phyloP scores from a whole-genome alignment of 352 stramenopile species.

The Globisporangium cylindrosporum region DNA sequence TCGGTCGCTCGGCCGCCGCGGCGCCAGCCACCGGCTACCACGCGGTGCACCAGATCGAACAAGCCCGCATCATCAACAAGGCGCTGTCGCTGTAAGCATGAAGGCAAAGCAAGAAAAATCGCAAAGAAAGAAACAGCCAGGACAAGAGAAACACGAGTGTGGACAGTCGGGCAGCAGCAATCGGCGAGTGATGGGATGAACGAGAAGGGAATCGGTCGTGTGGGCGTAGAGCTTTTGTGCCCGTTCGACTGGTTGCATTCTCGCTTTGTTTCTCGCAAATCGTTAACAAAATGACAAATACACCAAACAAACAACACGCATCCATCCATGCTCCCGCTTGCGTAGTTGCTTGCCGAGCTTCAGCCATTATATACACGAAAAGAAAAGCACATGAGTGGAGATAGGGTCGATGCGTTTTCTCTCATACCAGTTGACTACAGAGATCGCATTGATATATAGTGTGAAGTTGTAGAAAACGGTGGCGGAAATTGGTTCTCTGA shows the following conservation, averaged over 20 bases:
- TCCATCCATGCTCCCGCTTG: too few relatives aligned
- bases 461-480: too few relatives aligned
- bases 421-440: too few relatives aligned
- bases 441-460: too few relatives aligned
- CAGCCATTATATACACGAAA: too few relatives aligned
- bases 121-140: not conserved
- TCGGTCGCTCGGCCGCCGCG: slow-evolving; percentile 92
- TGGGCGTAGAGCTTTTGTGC: not conserved
- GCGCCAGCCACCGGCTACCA: slow-evolving; percentile 96
- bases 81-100: slow-evolving; percentile 51
- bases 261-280: too few relatives aligned
- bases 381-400: too few relatives aligned
- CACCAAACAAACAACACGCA: not conserved
- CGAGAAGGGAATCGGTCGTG: not conserved
- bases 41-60: slow-evolving; percentile 92
- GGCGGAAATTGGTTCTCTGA: too few relatives aligned
- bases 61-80: slow-evolving; percentile 90
- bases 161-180: not conserved
- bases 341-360: too few relatives aligned
- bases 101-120: not conserved
- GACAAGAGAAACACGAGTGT: not conserved
- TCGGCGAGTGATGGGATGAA: too few relatives aligned
- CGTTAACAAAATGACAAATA: not conserved
- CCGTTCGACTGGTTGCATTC: too few relatives aligned
- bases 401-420: too few relatives aligned